Evolutionary conservation across 176 grass and related monocot genomes (phyloP).

Genomic region (Cymbopogon citratus): DNA sequence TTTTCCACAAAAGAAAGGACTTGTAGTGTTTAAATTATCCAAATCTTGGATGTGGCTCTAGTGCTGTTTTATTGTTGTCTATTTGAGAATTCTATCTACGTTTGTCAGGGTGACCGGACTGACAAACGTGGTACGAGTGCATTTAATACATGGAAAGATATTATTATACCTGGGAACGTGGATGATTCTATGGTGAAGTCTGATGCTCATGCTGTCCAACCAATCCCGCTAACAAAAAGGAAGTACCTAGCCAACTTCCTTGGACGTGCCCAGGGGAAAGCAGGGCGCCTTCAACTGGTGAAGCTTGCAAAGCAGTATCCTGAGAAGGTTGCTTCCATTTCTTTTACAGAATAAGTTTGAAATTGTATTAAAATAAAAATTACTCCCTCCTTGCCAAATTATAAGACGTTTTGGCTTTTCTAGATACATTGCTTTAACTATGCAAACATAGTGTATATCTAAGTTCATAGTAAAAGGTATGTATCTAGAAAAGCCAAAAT

Average conservation of each 20-base stretch:
- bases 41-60: neutral
- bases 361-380: neutral
- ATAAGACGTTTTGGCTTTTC: neutral
- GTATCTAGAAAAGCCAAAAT: neutral
- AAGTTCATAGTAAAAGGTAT: neutral
- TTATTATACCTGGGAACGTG: conserved; percentile 92
- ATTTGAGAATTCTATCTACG: conserved; percentile 1
- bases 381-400: neutral
- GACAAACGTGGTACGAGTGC: conserved; percentile 84
- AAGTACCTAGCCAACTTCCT: conserved; percentile 92
- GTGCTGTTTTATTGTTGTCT: neutral
- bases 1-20: neutral
- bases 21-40: neutral
- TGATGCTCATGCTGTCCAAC: conserved; percentile 44
- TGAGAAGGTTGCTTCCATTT: conserved; percentile 64
- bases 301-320: conserved; percentile 89
- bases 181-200: conserved; percentile 86
- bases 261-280: conserved; percentile 79
- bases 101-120: conserved; percentile 77
- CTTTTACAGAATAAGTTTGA: conserved; percentile 1
- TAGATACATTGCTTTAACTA: neutral
- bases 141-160: conserved; percentile 98
- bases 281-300: conserved; percentile 73
- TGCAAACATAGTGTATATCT: neutral
- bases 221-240: conserved; percentile 65